Evolutionary conservation across 768 basidiomycete genomes (phyloP).

Genomic region (Hypsizygus marmoreus): DNA sequence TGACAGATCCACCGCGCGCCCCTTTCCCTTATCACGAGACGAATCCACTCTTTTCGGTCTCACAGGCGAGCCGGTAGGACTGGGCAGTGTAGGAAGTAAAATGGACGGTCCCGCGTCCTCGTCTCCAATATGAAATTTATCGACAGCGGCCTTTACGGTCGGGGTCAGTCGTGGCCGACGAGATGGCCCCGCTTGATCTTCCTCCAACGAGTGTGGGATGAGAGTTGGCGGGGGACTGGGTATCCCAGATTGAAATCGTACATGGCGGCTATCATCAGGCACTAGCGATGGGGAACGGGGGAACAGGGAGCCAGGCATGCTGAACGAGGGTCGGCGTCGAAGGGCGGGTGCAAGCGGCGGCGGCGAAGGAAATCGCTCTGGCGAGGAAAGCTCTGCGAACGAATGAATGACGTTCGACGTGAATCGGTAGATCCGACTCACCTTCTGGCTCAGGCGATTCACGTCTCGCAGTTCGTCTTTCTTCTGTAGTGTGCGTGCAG

Average conservation of each 20-base stretch:
- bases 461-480: not conserved
- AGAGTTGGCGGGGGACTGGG: constrained; percentile 10
- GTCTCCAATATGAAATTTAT: constrained; percentile 44
- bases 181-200: constrained; percentile 17
- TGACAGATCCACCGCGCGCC: constrained; percentile 32
- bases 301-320: constrained; percentile 82
- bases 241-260: constrained; percentile 38
- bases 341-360: constrained; percentile 34
- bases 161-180: constrained; percentile 32
- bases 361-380: constrained; percentile 28
- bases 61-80: constrained; percentile 37
- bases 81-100: constrained; percentile 52
- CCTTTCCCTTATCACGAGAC: constrained; percentile 45
- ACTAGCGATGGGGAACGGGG: constrained; percentile 71
- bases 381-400: constrained; percentile 20
- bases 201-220: not conserved
- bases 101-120: constrained; percentile 56
- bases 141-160: constrained; percentile 51
- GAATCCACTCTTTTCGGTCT: constrained; percentile 6
- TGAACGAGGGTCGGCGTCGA: constrained; percentile 45
- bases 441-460: constrained; percentile 8
- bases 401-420: not conserved
- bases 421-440: not conserved
- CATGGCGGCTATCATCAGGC: constrained; percentile 40
- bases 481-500: not conserved